Conservation (phyloP, 2,329 filamentous ascomycete genomes). For the Phaeosphaeriaceae sp. region DNA sequence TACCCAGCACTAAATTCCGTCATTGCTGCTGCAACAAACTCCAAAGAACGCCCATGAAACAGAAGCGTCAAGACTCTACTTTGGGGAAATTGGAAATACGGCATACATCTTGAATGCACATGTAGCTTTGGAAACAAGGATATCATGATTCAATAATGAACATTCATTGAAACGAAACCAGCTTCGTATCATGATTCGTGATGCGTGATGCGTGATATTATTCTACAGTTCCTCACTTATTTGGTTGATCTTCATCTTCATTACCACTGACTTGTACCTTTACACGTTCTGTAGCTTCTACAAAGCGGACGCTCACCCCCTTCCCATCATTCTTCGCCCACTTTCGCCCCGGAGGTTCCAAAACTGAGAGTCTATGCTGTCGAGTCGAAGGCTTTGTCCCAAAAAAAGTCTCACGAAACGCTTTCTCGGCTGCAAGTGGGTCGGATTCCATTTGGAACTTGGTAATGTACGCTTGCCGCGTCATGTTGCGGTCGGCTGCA, state of each 20-base stretch:
- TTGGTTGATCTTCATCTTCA: background rate
- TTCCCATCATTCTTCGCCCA: too few relatives aligned
- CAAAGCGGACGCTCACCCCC: too few relatives aligned
- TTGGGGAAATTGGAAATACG: background rate
- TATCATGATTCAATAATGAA: background rate
- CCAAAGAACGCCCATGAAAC: too few relatives aligned
- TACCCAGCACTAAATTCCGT: background rate
- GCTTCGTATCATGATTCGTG: background rate
- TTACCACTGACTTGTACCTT: too few relatives aligned
- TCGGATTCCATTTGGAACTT: background rate
- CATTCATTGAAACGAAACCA: background rate
- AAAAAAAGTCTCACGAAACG: background rate
- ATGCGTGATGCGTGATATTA: background rate
- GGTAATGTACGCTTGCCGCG: background rate
- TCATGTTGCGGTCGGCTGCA: background rate
- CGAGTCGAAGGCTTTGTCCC: background rate
- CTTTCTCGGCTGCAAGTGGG: constrained; percentile 3
- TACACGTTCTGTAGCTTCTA: too few relatives aligned
- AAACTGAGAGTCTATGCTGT: background rate
- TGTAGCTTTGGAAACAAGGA: too few relatives aligned
- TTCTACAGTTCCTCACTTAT: too few relatives aligned
- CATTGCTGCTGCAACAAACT: too few relatives aligned
- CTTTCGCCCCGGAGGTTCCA: too few relatives aligned
- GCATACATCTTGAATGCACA: background rate
- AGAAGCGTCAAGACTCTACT: too few relatives aligned